Evolutionary conservation across 164 flowering plant genomes (phyloP).

Genomic region (Annona cherimola): DNA sequence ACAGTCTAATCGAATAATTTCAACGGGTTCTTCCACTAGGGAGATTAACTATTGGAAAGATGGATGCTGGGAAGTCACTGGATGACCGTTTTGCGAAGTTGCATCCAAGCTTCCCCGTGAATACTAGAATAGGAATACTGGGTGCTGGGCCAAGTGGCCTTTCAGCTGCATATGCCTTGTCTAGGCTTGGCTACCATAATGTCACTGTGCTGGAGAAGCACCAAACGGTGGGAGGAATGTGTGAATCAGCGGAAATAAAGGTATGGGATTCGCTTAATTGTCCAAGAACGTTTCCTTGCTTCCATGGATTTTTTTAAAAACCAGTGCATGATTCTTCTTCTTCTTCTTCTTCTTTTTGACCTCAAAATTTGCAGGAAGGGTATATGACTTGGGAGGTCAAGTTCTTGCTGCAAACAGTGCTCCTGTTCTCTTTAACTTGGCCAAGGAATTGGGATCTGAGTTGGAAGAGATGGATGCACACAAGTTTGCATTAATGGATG

Average conservation of each 20-base stretch:
- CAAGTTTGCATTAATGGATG: conserved; percentile 61
- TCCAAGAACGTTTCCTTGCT: not conserved
- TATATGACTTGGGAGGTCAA: conserved; percentile 83
- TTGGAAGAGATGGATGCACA: conserved; percentile 68
- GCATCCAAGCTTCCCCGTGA: conserved; percentile 58
- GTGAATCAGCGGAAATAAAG: conserved; percentile 73
- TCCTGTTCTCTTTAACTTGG: conserved; percentile 63
- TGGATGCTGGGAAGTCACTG: conserved; percentile 46
- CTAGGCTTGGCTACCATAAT: conserved; percentile 54
- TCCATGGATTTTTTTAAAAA: not conserved
- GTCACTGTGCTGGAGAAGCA: conserved; percentile 61
- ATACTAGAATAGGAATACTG: conserved; percentile 57
- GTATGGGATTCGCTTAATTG: conserved; percentile 20
- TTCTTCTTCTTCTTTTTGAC: not conserved
- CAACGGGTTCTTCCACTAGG: conserved; percentile 8
- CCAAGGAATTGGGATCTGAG: conserved; percentile 55
- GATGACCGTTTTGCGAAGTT: conserved; percentile 64
- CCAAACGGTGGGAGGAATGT: conserved; percentile 69
- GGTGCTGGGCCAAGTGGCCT: conserved; percentile 85
- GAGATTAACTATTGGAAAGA: conserved; percentile 12
- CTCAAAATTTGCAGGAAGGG: conserved; percentile 50
- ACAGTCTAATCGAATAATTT: conserved; percentile 5
- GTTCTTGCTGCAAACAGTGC: conserved; percentile 82
- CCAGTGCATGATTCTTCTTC: not conserved
- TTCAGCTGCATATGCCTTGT: conserved; percentile 75